Evolutionary conservation across 306 rosid genomes (phyloP).

Genomic region (Quercus cerris): DNA sequence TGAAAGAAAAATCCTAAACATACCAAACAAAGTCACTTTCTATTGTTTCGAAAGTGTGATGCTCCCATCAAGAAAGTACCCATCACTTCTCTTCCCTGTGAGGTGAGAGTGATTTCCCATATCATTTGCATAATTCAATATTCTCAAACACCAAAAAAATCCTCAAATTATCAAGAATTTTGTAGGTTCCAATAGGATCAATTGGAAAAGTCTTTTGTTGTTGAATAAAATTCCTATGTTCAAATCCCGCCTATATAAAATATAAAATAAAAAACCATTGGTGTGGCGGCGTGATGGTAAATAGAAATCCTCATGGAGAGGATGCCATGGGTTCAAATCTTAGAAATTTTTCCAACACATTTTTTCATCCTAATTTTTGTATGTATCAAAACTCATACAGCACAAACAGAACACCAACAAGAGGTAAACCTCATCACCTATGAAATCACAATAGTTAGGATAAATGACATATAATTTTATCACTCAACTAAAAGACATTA

Average conservation of each 20-base stretch:
- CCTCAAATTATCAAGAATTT: not conserved
- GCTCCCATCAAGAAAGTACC: not conserved
- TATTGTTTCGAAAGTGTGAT: not conserved
- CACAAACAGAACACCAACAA: too few relatives aligned
- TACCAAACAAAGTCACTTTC: not conserved
- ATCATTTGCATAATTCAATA: not conserved
- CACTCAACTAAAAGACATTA: not conserved
- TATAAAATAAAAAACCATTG: too few relatives aligned
- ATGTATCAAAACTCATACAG: not conserved
- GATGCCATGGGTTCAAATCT: too few relatives aligned
- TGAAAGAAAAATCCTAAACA: not conserved
- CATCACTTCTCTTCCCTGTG: not conserved
- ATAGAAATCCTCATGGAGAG: too few relatives aligned
- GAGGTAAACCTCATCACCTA: not conserved
- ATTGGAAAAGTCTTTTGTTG: too few relatives aligned
- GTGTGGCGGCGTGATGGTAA: too few relatives aligned
- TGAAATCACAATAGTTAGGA: too few relatives aligned
- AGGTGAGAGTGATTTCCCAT: not conserved
- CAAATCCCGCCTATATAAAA: too few relatives aligned
- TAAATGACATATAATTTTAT: not conserved
- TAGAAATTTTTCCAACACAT: not conserved
- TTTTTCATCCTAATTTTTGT: not conserved
- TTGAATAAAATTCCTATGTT: too few relatives aligned
- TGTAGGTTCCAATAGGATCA: too few relatives aligned
- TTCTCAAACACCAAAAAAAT: not conserved